A percentile compares a stretch with the other conserved stretches of the same genome.
Conservation (phyloP, 306 rosid genomes). For the Fragaria vesca region DNA sequence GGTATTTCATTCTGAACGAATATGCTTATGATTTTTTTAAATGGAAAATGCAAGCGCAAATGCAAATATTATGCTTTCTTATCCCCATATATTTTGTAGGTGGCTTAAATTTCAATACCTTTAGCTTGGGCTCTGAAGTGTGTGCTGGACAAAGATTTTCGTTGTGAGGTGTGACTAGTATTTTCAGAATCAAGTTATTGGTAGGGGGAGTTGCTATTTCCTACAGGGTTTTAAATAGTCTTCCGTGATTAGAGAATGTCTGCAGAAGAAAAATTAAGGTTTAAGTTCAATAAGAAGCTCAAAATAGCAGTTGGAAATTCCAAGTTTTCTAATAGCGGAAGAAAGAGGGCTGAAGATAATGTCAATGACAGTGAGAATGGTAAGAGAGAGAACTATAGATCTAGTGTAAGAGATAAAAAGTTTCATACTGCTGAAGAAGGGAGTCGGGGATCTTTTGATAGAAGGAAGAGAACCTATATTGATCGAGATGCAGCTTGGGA, state of each 20-base stretch:
- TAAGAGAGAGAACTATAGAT: slow-evolving; percentile 21
- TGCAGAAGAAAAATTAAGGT: slow-evolving; percentile 30
- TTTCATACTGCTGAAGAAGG: slow-evolving; percentile 9
- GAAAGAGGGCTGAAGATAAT: slow-evolving; percentile 5
- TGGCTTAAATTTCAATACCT: neutral
- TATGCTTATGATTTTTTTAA: neutral
- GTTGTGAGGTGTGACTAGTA: neutral
- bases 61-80: neutral
- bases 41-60: neutral
- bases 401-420: slow-evolving; percentile 1
- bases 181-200: neutral
- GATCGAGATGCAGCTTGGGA: slow-evolving; percentile 24
- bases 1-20: neutral
- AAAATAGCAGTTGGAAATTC: slow-evolving; percentile 27
- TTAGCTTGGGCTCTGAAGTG: neutral
- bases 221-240: neutral
- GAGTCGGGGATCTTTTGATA: slow-evolving; percentile 13
- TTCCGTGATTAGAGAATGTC: slow-evolving; percentile 32
- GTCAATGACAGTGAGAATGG: slow-evolving; percentile 13
- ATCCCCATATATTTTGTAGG: neutral
- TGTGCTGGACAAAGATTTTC: neutral
- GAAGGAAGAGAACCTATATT: slow-evolving; percentile 35
- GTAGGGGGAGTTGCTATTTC: neutral
- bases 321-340: slow-evolving; percentile 16
- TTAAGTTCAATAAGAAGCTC: slow-evolving; percentile 38